Evolutionary conservation across 1,284 basidiomycete species (phyloP).

Genomic region (Irpex rosettiformis): DNA sequence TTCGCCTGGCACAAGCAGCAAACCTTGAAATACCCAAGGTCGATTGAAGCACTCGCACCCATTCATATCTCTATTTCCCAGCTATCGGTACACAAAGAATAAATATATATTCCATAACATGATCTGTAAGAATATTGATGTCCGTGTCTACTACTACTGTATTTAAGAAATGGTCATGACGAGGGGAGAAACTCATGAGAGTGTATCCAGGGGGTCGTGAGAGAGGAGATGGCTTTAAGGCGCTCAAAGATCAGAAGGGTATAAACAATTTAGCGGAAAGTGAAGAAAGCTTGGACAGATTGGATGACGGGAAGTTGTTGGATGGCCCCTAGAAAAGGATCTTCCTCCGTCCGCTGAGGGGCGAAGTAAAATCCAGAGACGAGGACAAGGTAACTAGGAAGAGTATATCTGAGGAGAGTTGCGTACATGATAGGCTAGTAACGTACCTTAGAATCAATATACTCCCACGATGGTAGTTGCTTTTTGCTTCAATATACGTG

Average conservation of each 20-base stretch:
- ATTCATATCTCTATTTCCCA: too few relatives aligned
- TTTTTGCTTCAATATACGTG: slow-evolving; percentile 97
- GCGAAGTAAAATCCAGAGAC: slow-evolving; percentile 14
- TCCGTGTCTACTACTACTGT: not conserved
- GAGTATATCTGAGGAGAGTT: not conserved
- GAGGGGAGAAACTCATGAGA: not conserved
- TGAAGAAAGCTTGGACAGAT: slow-evolving; percentile 19
- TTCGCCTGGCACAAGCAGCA: slow-evolving; percentile 62
- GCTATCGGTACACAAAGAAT: not conserved
- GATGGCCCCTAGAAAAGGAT: slow-evolving; percentile 16
- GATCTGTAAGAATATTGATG: not conserved
- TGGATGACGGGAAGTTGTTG: slow-evolving; percentile 11
- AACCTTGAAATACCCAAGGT: slow-evolving; percentile 56
- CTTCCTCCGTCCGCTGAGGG: slow-evolving; percentile 12
- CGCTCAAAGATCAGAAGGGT: not conserved
- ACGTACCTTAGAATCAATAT: slow-evolving; percentile 84
- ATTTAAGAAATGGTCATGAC: not conserved
- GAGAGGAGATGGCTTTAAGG: not conserved
- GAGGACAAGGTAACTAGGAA: slow-evolving; percentile 14
- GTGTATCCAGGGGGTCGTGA: not conserved
- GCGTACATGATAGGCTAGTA: not conserved
- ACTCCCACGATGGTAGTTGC: slow-evolving; percentile 95
- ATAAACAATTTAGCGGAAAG: slow-evolving; percentile 3
- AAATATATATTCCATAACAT: not conserved
- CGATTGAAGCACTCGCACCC: slow-evolving; percentile 1